A percentile compares a stretch with the other conserved stretches of the same genome.
Conservation (phyloP, 108 stramenopile species). For the Skeletonema marinoi region DNA sequence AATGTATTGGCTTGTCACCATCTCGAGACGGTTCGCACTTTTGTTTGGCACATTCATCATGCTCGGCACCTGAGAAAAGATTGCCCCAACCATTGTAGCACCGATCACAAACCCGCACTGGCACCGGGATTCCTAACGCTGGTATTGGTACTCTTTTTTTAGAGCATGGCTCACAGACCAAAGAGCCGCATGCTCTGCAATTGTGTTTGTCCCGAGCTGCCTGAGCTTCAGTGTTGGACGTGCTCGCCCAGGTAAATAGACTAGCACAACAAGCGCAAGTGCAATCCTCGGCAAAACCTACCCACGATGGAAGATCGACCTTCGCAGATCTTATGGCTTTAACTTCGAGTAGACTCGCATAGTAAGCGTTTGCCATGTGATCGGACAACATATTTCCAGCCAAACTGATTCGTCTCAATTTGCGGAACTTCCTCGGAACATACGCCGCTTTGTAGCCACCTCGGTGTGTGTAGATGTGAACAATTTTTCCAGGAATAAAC, state of each 20-base stretch:
- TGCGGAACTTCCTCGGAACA: constrained; percentile 80
- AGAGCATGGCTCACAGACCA: constrained; percentile 96
- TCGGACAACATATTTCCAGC: constrained; percentile 92
- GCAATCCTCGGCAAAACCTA: constrained; percentile 85
- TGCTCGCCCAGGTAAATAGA: constrained; percentile 95
- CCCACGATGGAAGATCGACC: constrained; percentile 85
- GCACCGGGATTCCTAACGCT: constrained; percentile 79
- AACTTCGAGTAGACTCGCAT: constrained; percentile 89
- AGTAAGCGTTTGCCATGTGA: constrained; percentile 85
- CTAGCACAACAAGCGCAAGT: constrained; percentile 90
- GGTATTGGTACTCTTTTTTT: constrained; percentile 86
- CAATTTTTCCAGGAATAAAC: constrained; percentile 92
- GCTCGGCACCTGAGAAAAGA: constrained; percentile 21
- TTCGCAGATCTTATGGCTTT: constrained; percentile 70
- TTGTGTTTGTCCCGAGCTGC: constrained; percentile 95
- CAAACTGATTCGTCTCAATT: constrained; percentile 80
- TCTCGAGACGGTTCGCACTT: constrained; percentile 6
- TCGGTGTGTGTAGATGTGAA: constrained; percentile 91
- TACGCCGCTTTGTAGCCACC: constrained; percentile 85
- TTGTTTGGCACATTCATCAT: neutral
- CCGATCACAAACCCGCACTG: constrained; percentile 93
- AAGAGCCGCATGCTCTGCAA: constrained; percentile 91
- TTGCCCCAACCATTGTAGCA: constrained; percentile 90
- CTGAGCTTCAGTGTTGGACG: constrained; percentile 86
- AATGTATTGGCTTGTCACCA: neutral